These are phyloP conservation scores for Austroboletus novae-zelandiae DNA, from an alignment of 1,284 basidiomycete genomes.

Conservation along the genomic window DNA sequence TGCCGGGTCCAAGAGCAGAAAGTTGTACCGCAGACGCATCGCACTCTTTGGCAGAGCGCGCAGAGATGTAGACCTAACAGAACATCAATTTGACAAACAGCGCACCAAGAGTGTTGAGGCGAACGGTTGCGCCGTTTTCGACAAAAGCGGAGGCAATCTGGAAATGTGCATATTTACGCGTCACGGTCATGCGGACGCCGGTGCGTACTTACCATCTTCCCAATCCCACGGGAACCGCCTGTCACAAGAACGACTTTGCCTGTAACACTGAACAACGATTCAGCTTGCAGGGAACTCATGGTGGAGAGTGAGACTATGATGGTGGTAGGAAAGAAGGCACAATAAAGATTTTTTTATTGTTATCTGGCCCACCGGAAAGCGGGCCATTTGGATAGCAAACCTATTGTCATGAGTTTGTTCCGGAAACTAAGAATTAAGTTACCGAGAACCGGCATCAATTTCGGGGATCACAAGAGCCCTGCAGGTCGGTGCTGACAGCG, in stretches of 20 bases:
- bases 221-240: constrained; percentile 70
- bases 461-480: background rate
- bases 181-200: background rate
- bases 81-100: background rate
- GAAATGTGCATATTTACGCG: background rate
- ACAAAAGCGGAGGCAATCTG: constrained; percentile 70
- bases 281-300: constrained; percentile 42
- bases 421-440: constrained; percentile 9
- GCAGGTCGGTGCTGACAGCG: background rate
- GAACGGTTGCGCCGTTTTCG: constrained; percentile 60
- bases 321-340: background rate
- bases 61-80: constrained; percentile 66
- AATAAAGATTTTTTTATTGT: background rate
- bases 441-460: constrained; percentile 8
- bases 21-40: constrained; percentile 56
- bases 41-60: constrained; percentile 58
- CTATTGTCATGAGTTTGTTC: constrained; percentile 18
- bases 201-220: constrained; percentile 56
- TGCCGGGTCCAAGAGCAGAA: constrained; percentile 52
- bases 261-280: constrained; percentile 55
- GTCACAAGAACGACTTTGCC: constrained; percentile 66
- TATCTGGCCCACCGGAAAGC: background rate
- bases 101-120: background rate
- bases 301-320: background rate
- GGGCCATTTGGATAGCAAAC: background rate